phyloP scores from a whole-genome alignment of 2,329 filamentous ascomycete genomes.

The Alternaria brassicae region DNA sequence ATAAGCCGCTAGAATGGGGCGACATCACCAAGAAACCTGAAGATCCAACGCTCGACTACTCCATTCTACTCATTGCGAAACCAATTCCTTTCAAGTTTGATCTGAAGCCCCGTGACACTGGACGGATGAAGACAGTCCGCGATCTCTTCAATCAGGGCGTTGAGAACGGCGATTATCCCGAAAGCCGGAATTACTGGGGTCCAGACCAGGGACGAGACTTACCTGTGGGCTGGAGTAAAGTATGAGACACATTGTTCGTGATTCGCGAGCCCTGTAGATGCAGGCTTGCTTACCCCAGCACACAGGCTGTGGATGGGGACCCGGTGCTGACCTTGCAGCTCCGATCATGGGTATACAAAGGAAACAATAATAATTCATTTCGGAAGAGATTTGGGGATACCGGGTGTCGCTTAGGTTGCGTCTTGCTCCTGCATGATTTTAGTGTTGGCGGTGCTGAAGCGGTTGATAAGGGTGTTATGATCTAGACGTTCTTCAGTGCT shows the following conservation, averaged over 20 bases:
- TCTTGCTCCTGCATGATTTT: constrained; percentile 6
- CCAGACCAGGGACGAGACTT: constrained; percentile 42
- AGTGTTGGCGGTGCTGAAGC: constrained; percentile 9
- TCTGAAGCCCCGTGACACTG: constrained; percentile 45
- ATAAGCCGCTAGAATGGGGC: constrained; percentile 35
- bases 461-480: neutral
- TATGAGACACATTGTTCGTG: constrained; percentile 27
- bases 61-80: constrained; percentile 56
- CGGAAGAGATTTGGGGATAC: neutral
- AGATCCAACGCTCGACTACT: constrained; percentile 56
- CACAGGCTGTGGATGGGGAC: constrained; percentile 16
- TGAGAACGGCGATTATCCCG: constrained; percentile 50
- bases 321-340: constrained; percentile 14
- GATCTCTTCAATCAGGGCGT: constrained; percentile 47
- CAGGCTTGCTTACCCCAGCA: neutral
- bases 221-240: constrained; percentile 46
- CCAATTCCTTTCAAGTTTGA: constrained; percentile 55
- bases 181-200: constrained; percentile 51
- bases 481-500: neutral
- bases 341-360: neutral
- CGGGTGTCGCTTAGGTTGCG: neutral
- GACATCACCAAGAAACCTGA: constrained; percentile 31
- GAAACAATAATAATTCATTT: constrained; percentile 5
- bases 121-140: constrained; percentile 43
- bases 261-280: constrained; percentile 14